Percentiles rank a stretch among this genome's conserved stretches.
phyloP scores from a whole-genome alignment of 1,139 yeast species.

The Suhomyces guaymorum region DNA sequence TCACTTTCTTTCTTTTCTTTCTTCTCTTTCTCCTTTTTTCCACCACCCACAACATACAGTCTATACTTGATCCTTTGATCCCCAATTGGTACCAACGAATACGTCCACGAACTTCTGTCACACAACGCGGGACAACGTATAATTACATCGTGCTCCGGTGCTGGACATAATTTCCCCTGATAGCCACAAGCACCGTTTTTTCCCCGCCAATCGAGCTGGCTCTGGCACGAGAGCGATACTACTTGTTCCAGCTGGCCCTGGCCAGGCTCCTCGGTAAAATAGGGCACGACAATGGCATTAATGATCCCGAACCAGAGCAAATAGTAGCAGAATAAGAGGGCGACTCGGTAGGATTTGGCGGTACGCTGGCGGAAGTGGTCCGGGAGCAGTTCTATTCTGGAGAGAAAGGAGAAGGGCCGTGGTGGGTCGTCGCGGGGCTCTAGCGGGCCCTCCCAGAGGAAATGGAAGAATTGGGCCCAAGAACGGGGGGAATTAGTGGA shows the following conservation, averaged over 20 bases:
- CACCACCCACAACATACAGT: slow-evolving; percentile 76
- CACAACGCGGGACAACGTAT: slow-evolving; percentile 90
- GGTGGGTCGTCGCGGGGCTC: slow-evolving; percentile 53
- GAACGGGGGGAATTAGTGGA: no score
- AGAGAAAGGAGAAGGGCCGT: slow-evolving; percentile 22
- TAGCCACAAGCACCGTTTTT: slow-evolving; percentile 77
- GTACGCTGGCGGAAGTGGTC: slow-evolving; percentile 31
- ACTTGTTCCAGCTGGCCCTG: slow-evolving; percentile 21
- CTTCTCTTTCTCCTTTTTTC: slow-evolving; percentile 14
- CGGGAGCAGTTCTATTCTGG: slow-evolving; percentile 47
- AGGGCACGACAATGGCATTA: slow-evolving; percentile 37
- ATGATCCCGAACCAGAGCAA: slow-evolving; percentile 35
- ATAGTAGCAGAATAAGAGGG: slow-evolving; percentile 39
- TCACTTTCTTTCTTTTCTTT: neutral
- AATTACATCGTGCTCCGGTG: slow-evolving; percentile 46
- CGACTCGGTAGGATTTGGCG: slow-evolving; percentile 27
- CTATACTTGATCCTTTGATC: slow-evolving; percentile 64
- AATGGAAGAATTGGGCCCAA: neutral
- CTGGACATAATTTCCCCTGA: slow-evolving; percentile 59
- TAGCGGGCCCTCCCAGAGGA: slow-evolving; percentile 55
- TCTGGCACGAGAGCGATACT: slow-evolving; percentile 21
- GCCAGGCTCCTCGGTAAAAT: slow-evolving; percentile 28
- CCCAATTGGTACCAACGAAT: slow-evolving; percentile 78
- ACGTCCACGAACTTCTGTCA: slow-evolving; percentile 74
- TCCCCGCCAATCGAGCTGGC: slow-evolving; percentile 59